phyloP scores from a whole-genome alignment of 208 protist genomes.

The Dictyostelium gargantuum region DNA sequence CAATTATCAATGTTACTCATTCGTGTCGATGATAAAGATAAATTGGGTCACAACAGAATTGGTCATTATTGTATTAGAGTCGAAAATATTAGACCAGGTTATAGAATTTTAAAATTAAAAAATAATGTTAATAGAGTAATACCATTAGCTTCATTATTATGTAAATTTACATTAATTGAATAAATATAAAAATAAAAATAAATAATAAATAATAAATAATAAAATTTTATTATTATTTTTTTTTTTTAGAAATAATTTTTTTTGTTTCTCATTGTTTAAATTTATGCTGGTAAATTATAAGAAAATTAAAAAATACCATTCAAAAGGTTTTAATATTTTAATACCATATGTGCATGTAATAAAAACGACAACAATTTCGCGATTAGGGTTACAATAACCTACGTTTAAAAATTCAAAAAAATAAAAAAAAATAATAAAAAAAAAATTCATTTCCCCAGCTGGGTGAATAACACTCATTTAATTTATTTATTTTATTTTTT shows the following conservation, averaged over 20 bases:
- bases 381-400: too few species aligned
- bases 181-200: background rate
- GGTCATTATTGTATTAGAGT: background rate
- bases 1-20: conserved; percentile 69
- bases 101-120: conserved; percentile 56
- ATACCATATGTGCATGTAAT: too few species aligned
- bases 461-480: too few species aligned
- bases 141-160: conserved; percentile 68
- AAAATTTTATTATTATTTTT: background rate
- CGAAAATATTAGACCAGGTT: conserved; percentile 53
- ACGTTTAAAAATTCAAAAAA: too few species aligned
- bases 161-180: conserved; percentile 57
- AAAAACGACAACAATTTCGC: too few species aligned
- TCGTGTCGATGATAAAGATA: conserved; percentile 70
- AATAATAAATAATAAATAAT: background rate
- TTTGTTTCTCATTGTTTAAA: too few species aligned
- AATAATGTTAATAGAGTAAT: conserved; percentile 57
- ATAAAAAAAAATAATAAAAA: too few species aligned
- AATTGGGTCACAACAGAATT: conserved; percentile 61
- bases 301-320: too few species aligned
- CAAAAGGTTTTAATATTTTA: too few species aligned
- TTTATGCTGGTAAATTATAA: too few species aligned
- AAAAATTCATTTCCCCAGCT: too few species aligned
- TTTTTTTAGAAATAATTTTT: too few species aligned
- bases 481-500: background rate